Percentiles rank a stretch among this genome's conserved stretches.
These are phyloP conservation scores for Penicillium sp. DNA, from an alignment of 2,329 filamentous ascomycete species.

Conservation along the genomic window DNA sequence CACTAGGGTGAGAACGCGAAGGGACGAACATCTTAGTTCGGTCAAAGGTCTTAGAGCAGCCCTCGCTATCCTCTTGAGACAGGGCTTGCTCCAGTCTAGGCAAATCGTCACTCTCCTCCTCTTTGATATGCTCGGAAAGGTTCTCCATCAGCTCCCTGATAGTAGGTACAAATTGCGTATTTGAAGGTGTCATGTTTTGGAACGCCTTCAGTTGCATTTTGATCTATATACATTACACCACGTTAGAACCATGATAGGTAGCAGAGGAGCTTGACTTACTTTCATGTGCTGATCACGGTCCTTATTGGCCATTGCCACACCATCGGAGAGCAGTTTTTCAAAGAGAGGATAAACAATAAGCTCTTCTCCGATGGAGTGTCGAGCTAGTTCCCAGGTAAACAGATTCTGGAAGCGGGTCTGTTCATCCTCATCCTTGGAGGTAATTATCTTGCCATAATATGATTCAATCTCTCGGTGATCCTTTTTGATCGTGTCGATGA, in stretches of 20 bases:
- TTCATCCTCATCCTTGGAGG: slow-evolving; percentile 36
- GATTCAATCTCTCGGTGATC: slow-evolving; percentile 43
- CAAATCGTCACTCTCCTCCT: slow-evolving; percentile 51
- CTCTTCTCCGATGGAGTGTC: slow-evolving; percentile 51
- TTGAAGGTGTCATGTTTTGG: slow-evolving; percentile 42
- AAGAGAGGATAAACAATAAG: slow-evolving; percentile 53
- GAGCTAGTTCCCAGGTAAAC: slow-evolving; percentile 51
- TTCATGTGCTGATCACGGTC: slow-evolving; percentile 48
- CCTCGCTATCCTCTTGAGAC: slow-evolving; percentile 29
- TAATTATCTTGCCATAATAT: slow-evolving; percentile 44
- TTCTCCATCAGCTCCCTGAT: slow-evolving; percentile 43
- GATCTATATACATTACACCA: slow-evolving; percentile 36
- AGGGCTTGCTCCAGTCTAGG: slow-evolving; percentile 47
- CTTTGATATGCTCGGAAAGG: slow-evolving; percentile 48
- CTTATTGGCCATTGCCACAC: slow-evolving; percentile 46
- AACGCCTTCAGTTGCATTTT: slow-evolving; percentile 51
- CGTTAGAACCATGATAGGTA: neutral
- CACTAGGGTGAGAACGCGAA: slow-evolving; percentile 49
- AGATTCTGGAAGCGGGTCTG: slow-evolving; percentile 45
- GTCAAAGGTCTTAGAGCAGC: slow-evolving; percentile 44
- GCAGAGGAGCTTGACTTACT: neutral
- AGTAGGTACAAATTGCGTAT: slow-evolving; percentile 43
- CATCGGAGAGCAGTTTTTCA: slow-evolving; percentile 46
- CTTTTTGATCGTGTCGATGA: slow-evolving; percentile 36
- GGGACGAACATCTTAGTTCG: slow-evolving; percentile 55